Conservation (phyloP, 495 filamentous ascomycete species). For the Aspergillus avenaceus region DNA sequence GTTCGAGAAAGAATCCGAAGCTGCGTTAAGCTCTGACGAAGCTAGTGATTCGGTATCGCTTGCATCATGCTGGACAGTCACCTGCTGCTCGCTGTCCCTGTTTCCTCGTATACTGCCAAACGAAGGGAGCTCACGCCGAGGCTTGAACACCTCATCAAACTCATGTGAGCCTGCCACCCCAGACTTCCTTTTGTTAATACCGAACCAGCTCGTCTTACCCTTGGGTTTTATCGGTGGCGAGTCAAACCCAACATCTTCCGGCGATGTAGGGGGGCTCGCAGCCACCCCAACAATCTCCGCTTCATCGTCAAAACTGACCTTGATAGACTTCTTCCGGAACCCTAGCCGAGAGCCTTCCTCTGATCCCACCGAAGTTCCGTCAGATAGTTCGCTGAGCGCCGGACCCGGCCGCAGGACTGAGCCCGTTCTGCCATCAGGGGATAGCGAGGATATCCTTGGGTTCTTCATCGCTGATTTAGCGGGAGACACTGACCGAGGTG, state of each 20-base stretch:
- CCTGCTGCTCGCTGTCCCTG: slow-evolving; percentile 25
- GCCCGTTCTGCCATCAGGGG: slow-evolving; percentile 34
- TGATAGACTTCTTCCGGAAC: slow-evolving; percentile 61
- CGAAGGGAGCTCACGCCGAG: slow-evolving; percentile 71
- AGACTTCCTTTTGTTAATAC: slow-evolving; percentile 46
- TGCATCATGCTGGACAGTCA: slow-evolving; percentile 16
- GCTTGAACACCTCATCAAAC: slow-evolving; percentile 63
- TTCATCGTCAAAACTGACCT: slow-evolving; percentile 86
- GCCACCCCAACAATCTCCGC: slow-evolving; percentile 58
- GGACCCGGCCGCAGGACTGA: slow-evolving; percentile 26
- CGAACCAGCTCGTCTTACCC: slow-evolving; percentile 51
- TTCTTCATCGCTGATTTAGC: slow-evolving; percentile 83
- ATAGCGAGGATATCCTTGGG: slow-evolving; percentile 49
- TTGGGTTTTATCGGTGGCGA: slow-evolving; percentile 46
- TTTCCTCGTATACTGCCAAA: slow-evolving; percentile 72
- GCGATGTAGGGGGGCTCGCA: slow-evolving; percentile 46
- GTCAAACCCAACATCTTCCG: slow-evolving; percentile 42
- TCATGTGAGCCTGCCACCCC: slow-evolving; percentile 44
- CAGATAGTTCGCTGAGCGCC: slow-evolving; percentile 55
- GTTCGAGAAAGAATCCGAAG: slow-evolving; percentile 44
- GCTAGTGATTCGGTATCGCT: slow-evolving; percentile 37
- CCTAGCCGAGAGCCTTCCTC: slow-evolving; percentile 52
- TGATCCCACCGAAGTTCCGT: slow-evolving; percentile 52
- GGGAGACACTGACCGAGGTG: slow-evolving; percentile 75
- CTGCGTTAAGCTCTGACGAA: slow-evolving; percentile 30